Percentiles rank a stretch among this genome's conserved stretches.
These are phyloP conservation scores for Trichoderma koningii DNA, from an alignment of 2,329 filamentous ascomycete genomes.

Conservation along the genomic window DNA sequence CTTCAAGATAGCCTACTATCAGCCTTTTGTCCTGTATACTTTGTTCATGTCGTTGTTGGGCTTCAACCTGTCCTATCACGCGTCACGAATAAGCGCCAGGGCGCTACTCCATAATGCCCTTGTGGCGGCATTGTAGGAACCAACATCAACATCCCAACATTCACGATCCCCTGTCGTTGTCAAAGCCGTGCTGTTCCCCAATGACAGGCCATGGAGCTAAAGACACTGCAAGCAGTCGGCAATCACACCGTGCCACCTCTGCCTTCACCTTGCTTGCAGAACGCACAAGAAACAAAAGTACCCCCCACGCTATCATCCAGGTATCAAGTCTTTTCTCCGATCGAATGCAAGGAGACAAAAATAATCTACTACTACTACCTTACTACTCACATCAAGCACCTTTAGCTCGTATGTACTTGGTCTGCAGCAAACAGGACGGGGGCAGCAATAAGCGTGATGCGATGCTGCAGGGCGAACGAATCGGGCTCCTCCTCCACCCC, in stretches of 20 bases:
- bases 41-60: neutral
- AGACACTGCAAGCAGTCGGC: neutral
- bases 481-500: neutral
- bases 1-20: no score
- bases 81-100: conserved; percentile 16
- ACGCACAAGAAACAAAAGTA: neutral
- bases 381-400: no score
- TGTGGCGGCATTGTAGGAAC: neutral
- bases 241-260: neutral
- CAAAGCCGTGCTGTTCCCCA: conserved; percentile 2
- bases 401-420: no score
- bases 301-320: neutral
- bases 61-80: conserved; percentile 11
- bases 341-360: neutral
- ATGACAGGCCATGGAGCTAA: neutral
- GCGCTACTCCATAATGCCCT: neutral
- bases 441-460: neutral
- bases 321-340: neutral
- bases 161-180: neutral
- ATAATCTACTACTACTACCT: conserved; percentile 1
- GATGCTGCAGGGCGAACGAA: neutral
- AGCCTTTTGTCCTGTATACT: neutral
- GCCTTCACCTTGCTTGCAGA: no score
- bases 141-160: conserved; percentile 1
- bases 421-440: neutral